Evolutionary conservation across 768 basidiomycete genomes (phyloP), one percentile per base, ranked within the genome.

Genomic region (Auricularia cornea): DNA sequence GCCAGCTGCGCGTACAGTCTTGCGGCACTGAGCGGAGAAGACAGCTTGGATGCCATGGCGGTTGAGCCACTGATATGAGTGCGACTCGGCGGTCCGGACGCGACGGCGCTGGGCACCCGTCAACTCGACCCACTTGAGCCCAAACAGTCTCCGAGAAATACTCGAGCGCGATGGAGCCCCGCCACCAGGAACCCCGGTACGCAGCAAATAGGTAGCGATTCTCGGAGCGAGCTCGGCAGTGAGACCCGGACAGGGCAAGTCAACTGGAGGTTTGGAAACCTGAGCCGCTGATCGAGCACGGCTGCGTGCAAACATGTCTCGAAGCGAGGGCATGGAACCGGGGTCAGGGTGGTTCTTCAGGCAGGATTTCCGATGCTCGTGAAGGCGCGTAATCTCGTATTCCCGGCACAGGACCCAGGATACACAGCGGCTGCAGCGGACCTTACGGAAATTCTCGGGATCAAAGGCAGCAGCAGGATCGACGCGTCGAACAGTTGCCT

Each of bases 61-160:
- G 54, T 73, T 76, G 40, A 54, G 56, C 74, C 75, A 76, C 4
- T 8, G 44, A 20, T 66, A 66, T 16, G 68, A 64, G 32, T 71
- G 66, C 2, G n/a, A 26, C 52, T 72, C 68, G 3, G 40, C 33
- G 54, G 52, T 23, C 20, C 33, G 44, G 16, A 72, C 70, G 2
- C 35, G 26, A 2, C 31, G 28, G 41, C 66, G 70, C 57, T 63
- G 59, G 32, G 8, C 33, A 11, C 33, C 12, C 33, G 2, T 44
- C 29, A 69, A 59, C 44, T 18, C 14, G 3, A 20, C 18, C 44
- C 44, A 48, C 5, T 3, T 16, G 6, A 3, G 44, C 3, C 44
- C 6, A 16, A 18, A 48, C 5, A 48, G 18, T 4, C 4, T 3
- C 5, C 4, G 44, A 16, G 44, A 4, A 5, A 48, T 5, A 23